Evolutionary conservation across 139 green algal genomes (phyloP), one percentile per base, ranked within the genome.

Genomic region (Penium margaritaceum): DNA sequence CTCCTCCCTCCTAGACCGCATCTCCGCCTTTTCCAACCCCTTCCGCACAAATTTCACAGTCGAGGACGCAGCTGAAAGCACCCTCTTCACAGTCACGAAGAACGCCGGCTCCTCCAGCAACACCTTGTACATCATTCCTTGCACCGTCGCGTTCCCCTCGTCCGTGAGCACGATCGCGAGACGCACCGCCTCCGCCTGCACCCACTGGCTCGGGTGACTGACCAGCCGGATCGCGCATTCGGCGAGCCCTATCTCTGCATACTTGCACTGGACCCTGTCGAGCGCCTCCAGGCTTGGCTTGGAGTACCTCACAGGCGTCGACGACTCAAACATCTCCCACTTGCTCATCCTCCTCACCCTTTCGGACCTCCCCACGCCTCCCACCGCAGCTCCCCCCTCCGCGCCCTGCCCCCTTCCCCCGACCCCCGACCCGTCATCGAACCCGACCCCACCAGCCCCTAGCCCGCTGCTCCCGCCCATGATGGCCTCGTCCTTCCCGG

Each of bases 21-120:
- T 24, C 47, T 60, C 47, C 14, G 47, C 47, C 47, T 60, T 60
- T 33, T 60, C 47, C 47, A 60, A 29, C 19, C 47, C 47, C 21
- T 60, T 60, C 47, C 47, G 29, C 47, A 60, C 47, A 60, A 60
- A 60, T 24, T 60, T 60, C 29, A 60, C 47, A n/a, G 47, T 60
- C 19, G 47, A 60, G n/a, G 47, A 60, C 47, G 47, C 47, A n/a
- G 47, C 47, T 17, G 47, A n/a, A 5, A 65, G 57, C 30, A 65
- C 29, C 57, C 36, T 65, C 30, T 38, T 36, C 12, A 65, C 30
- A 24, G 30, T 36, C 57, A 24, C n/a, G 9, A 65, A 38, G 21
- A 65, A 38, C 57, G n/a, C 32, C 57, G 30, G 30, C 30, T 65
- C 57, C n/a, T 65, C 27, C 29, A 38, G 27, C 9, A 38, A 17